These are phyloP conservation scores for Phytophthora citrophthora DNA, from an alignment of 352 stramenopile genomes.

Conservation along the genomic window DNA sequence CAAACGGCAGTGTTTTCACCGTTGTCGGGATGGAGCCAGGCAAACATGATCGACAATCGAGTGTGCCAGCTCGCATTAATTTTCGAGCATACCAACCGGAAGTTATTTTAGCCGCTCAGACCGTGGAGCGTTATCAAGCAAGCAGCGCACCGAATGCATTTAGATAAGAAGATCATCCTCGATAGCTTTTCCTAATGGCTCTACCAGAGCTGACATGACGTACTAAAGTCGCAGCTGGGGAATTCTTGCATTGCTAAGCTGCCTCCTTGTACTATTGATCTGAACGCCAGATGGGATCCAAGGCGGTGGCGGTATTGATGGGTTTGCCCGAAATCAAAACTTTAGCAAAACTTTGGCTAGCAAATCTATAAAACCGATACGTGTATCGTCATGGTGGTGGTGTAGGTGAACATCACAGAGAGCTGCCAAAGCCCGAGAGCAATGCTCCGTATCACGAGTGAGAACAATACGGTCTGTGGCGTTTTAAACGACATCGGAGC, in stretches of 20 bases:
- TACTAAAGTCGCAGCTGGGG: slow-evolving; percentile 3
- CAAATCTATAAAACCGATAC: slow-evolving; percentile 2
- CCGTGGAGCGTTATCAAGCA: not conserved
- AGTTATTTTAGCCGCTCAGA: slow-evolving; percentile 26
- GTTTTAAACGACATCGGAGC: not conserved
- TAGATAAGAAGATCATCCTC: slow-evolving; percentile 19
- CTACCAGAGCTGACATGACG: slow-evolving; percentile 9
- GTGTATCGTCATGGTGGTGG: slow-evolving; percentile 8
- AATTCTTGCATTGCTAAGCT: not conserved
- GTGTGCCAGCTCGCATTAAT: not conserved
- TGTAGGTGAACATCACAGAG: slow-evolving; percentile 24
- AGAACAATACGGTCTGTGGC: not conserved
- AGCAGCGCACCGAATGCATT: slow-evolving; percentile 1
- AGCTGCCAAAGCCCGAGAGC: slow-evolving; percentile 22
- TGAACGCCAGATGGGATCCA: slow-evolving; percentile 11
- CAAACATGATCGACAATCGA: slow-evolving; percentile 1
- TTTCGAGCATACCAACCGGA: not conserved
- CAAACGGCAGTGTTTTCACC: slow-evolving; percentile 23
- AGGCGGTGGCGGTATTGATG: slow-evolving; percentile 13
- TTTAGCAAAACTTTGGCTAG: slow-evolving; percentile 13
- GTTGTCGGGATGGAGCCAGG: slow-evolving; percentile 8
- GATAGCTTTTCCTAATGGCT: slow-evolving; percentile 8
- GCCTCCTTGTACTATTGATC: not conserved
- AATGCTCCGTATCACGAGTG: not conserved
- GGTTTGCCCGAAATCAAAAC: slow-evolving; percentile 10